phyloP scores from a whole-genome alignment of 1,284 basidiomycete species.

The Apiotrichum veenhuisii region DNA sequence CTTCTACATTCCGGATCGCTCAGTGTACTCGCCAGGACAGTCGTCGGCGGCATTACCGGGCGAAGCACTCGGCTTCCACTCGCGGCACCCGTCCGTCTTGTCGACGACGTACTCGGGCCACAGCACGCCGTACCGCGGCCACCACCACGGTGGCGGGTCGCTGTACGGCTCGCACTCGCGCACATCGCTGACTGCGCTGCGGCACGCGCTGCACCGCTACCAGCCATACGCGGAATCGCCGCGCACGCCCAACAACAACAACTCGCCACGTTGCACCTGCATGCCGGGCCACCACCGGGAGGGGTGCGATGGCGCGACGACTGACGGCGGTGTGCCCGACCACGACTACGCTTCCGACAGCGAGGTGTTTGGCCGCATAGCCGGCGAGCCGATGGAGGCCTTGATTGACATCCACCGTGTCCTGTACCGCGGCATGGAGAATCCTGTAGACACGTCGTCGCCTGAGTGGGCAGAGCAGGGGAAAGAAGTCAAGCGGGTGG shows the following conservation, averaged over 20 bases:
- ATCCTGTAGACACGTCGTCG: conserved; percentile 10
- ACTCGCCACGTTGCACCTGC: neutral
- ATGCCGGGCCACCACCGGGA: neutral
- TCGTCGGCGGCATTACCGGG: conserved; percentile 6
- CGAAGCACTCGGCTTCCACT: conserved; percentile 16
- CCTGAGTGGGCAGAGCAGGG: conserved; percentile 29
- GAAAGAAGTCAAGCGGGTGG: conserved; percentile 33
- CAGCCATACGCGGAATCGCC: conserved; percentile 1
- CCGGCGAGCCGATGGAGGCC: conserved; percentile 32
- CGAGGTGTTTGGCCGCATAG: conserved; percentile 9
- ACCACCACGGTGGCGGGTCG: neutral
- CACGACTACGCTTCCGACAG: conserved; percentile 5
- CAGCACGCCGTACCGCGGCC: conserved; percentile 12
- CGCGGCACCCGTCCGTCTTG: conserved; percentile 12
- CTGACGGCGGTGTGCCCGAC: neutral
- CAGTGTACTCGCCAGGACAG: conserved; percentile 12
- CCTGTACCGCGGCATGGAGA: conserved; percentile 39
- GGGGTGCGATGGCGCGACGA: neutral
- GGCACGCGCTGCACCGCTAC: conserved; percentile 23
- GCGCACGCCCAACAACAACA: neutral
- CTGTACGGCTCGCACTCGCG: conserved; percentile 15
- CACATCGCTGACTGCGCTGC: conserved; percentile 17
- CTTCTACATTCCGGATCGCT: conserved; percentile 25
- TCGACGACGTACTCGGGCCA: conserved; percentile 8
- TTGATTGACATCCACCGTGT: conserved; percentile 44